Evolutionary conservation across 305 asterid species (phyloP).

Genomic region (Nicotiana rustica): DNA sequence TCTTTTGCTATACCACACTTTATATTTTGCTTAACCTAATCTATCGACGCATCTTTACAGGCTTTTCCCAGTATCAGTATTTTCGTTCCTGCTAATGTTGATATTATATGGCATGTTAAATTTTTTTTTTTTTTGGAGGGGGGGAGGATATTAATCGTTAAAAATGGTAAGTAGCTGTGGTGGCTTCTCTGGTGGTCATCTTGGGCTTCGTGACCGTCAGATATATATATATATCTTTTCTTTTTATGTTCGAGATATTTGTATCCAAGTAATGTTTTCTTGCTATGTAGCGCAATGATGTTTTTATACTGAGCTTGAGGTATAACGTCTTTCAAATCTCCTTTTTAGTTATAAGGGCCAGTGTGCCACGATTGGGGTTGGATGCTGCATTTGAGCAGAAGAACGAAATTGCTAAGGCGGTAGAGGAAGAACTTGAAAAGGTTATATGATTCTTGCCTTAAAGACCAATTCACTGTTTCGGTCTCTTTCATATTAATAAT

Average conservation of each 20-base stretch:
- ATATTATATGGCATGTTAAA: neutral
- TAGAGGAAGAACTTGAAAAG: slow-evolving; percentile 56
- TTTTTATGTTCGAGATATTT: slow-evolving; percentile 8
- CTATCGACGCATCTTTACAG: neutral
- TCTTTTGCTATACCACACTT: neutral
- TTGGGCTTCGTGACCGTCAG: neutral
- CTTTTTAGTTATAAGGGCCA: slow-evolving; percentile 52
- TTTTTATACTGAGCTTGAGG: slow-evolving; percentile 24
- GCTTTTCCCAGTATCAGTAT: slow-evolving; percentile 20
- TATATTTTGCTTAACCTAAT: neutral
- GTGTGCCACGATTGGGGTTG: slow-evolving; percentile 48
- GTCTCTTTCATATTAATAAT: slow-evolving; percentile 11
- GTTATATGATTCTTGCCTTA: slow-evolving; percentile 31
- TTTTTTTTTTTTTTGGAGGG: neutral
- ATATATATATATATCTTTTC: slow-evolving; percentile 17
- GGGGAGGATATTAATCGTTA: neutral
- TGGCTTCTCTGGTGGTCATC: slow-evolving; percentile 19
- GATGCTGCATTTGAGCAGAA: slow-evolving; percentile 56
- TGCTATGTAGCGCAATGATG: slow-evolving; percentile 9
- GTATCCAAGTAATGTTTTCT: slow-evolving; percentile 7
- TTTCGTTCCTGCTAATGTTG: slow-evolving; percentile 15
- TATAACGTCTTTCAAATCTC: slow-evolving; percentile 2
- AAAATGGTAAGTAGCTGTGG: neutral
- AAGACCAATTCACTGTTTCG: slow-evolving; percentile 12
- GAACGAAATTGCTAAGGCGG: slow-evolving; percentile 53